phyloP scores from a whole-genome alignment of 2,329 filamentous ascomycete species.

The Diaporthe vaccinii region DNA sequence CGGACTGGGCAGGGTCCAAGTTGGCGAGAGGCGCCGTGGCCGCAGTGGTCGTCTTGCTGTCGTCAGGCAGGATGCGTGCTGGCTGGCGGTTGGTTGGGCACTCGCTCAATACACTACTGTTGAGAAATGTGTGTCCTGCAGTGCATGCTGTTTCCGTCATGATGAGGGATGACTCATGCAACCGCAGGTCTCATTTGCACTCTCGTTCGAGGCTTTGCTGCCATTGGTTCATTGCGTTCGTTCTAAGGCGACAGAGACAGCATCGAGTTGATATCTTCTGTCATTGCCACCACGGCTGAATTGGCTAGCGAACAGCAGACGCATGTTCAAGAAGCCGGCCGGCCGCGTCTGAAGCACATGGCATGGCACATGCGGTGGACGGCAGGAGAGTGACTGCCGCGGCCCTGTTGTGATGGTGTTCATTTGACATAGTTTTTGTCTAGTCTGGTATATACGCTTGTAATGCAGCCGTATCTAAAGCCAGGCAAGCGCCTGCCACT shows the following conservation, averaged over 20 bases:
- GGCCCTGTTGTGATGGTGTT: neutral
- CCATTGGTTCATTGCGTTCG: neutral
- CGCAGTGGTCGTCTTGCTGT: neutral
- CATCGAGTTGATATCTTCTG: neutral
- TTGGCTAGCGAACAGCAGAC: neutral
- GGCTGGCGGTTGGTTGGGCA: slow-evolving; percentile 1
- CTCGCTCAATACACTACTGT: neutral
- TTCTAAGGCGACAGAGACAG: neutral
- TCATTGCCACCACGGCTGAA: neutral
- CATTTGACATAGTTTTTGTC: neutral
- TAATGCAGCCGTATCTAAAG: neutral
- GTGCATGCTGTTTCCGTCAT: neutral
- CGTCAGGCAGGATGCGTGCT: neutral
- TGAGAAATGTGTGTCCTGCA: neutral
- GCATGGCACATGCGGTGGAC: neutral
- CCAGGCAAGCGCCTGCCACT: slow-evolving; percentile 16
- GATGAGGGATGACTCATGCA: slow-evolving; percentile 23
- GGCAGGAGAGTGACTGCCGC: neutral
- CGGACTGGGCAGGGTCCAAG: neutral
- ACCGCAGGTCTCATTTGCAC: neutral
- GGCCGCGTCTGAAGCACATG: neutral
- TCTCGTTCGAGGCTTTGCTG: neutral
- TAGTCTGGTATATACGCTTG: slow-evolving; percentile 21
- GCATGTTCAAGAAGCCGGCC: neutral
- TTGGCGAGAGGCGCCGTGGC: neutral